Base-by-base conservation (phyloP, 805 yeast genomes). In the Saturnispora saitoi region DNA sequence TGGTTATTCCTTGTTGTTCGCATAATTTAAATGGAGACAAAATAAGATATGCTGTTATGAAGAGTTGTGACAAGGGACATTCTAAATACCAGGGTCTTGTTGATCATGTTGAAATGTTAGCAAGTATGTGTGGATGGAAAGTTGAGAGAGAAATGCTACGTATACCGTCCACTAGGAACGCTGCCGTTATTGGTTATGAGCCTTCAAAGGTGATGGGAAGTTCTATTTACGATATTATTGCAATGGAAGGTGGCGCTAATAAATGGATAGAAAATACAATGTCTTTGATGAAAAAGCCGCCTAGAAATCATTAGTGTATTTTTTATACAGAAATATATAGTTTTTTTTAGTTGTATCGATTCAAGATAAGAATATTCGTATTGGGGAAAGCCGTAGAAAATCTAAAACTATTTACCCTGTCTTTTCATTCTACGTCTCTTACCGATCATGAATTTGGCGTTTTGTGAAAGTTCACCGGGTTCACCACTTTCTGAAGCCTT, bases 1-100 rank as follows among this genome's bases (percentile, higher is more conserved):
- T 91, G 71, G 95, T 88, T 9, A 86, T 91, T 38, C 98, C 98
- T 10, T 91, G 98, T 63, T 91, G 98, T 63, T 89, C 97, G 0
- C 96, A 91, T 64, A 79, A 84, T 2, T 72, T 91, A 39, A 76
- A 81, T 5, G 98, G 98, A 2, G 81, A 79, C 28, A 80, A 80
- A 56, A 70, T 74, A 3, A 72, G 97, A 57, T 90, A 76, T 58
- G 69, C 80, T 14, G 75, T 77, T 2, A 70, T 71, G 48, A 68
- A 47, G 17, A 15, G 14, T 10, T 20, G 15, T 12, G 52, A 51
- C 26, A 53, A 49, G 30, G 56, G 56, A 17, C 68, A 69, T 22
- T 86, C 95, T 2, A 78, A 89, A 1, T 91, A 90, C 64, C 90
- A 89, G 0, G 83, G 93, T 0, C 70, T 91, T 45, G 95, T 89